phyloP scores from a whole-genome alignment of 164 flowering plant species.

The Paratinospora sagittata region DNA sequence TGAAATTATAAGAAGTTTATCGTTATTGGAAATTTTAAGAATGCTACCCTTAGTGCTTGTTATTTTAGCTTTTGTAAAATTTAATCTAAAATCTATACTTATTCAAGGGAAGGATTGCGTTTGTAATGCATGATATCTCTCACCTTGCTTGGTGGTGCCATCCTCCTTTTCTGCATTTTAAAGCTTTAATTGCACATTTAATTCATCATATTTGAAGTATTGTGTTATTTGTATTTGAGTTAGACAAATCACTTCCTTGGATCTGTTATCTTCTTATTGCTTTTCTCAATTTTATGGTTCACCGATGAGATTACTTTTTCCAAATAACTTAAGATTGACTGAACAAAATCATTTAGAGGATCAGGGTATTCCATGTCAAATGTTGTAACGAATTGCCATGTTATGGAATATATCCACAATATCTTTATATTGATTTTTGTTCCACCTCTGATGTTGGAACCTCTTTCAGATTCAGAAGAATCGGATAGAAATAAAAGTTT shows the following conservation, averaged over 20 bases:
- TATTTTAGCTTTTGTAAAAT: background rate
- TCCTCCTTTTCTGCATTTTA: background rate
- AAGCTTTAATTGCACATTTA: background rate
- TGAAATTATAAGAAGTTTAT: background rate
- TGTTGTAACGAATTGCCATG: background rate
- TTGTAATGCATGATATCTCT: no score
- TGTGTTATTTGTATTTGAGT: background rate
- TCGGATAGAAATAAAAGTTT: slow-evolving; percentile 47
- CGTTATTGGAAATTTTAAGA: background rate
- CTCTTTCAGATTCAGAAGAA: slow-evolving; percentile 37
- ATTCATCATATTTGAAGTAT: background rate
- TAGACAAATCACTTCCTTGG: background rate
- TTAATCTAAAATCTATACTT: no score
- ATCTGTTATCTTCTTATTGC: background rate
- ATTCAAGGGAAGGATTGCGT: background rate
- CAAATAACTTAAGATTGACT: background rate
- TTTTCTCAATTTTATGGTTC: background rate
- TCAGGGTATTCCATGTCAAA: background rate
- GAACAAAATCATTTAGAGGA: background rate
- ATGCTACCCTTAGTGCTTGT: background rate
- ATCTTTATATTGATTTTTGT: background rate
- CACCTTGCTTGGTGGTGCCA: background rate
- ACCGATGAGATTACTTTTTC: background rate
- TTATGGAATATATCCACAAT: background rate
- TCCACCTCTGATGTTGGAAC: background rate